phyloP scores from a whole-genome alignment of 1,284 basidiomycete genomes.

The Tilletia setariae region DNA sequence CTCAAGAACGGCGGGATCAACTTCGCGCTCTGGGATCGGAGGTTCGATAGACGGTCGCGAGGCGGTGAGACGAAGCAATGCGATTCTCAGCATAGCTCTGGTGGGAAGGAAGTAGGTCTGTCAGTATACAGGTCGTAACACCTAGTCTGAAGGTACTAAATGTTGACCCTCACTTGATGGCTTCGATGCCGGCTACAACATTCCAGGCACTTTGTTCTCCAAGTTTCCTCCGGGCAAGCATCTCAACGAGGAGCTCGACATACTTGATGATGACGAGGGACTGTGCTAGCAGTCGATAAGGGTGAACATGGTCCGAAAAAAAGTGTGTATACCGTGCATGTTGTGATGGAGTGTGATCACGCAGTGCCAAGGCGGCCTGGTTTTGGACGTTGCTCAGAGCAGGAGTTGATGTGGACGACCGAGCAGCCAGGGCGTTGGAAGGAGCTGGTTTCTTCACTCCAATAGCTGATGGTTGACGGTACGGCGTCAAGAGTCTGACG shows the following conservation, averaged over 20 bases:
- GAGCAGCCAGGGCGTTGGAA: neutral
- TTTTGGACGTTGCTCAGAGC: conserved; percentile 7
- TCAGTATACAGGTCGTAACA: neutral
- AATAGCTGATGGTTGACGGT: conserved; percentile 1
- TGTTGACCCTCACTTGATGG: conserved; percentile 46
- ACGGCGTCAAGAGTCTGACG: conserved; percentile 35
- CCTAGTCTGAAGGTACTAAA: neutral
- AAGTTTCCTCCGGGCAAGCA: conserved; percentile 52
- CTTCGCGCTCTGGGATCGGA: conserved; percentile 52
- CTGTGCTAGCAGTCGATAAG: conserved; percentile 50
- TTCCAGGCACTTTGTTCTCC: conserved; percentile 51
- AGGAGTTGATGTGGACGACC: neutral
- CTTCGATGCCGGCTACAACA: conserved; percentile 55
- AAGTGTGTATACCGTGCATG: conserved; percentile 56
- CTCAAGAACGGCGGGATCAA: conserved; percentile 49
- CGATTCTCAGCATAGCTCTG: conserved; percentile 49
- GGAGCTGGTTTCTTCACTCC: neutral
- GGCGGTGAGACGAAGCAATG: conserved; percentile 52
- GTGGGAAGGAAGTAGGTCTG: neutral
- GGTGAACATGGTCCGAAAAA: conserved; percentile 42
- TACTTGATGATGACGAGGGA: conserved; percentile 51
- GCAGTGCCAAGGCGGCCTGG: conserved; percentile 1
- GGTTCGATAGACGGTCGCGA: conserved; percentile 53
- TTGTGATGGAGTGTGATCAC: conserved; percentile 47
- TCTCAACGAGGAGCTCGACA: conserved; percentile 55